A percentile compares a stretch with the other conserved stretches of the same genome.
Conservation (phyloP, 2,329 filamentous ascomycete species). For the Alternaria metachromatica region DNA sequence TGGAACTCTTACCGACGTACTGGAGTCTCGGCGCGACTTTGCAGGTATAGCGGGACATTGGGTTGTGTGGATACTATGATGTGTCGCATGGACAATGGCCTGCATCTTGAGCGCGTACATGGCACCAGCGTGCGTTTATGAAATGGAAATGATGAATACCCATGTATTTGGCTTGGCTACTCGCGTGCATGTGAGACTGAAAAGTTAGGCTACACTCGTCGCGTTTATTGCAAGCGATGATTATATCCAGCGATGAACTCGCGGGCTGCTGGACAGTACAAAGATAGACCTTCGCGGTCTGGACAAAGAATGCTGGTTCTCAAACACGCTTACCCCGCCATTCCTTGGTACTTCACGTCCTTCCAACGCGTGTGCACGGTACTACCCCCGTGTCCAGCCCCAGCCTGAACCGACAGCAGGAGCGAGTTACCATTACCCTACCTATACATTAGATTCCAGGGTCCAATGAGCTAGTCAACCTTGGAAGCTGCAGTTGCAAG, state of each 20-base stretch:
- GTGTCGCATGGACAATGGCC: conserved; percentile 14
- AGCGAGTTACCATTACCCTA: not conserved
- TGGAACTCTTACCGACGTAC: conserved; percentile 17
- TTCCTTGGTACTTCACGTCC: not conserved
- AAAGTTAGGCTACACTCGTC: too few relatives aligned
- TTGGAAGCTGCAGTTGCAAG: not conserved
- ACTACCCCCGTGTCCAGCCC: not conserved
- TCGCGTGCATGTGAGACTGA: not conserved
- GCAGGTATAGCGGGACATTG: conserved; percentile 14
- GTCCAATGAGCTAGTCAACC: not conserved
- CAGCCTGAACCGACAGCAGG: not conserved
- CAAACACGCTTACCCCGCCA: not conserved
- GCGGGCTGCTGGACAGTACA: not conserved
- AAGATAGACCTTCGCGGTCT: not conserved
- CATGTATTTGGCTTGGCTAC: not conserved
- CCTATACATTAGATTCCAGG: not conserved
- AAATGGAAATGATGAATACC: conserved; percentile 8
- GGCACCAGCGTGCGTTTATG: conserved; percentile 17
- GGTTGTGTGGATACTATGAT: conserved; percentile 17
- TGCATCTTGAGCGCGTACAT: conserved; percentile 18
- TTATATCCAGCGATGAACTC: too few relatives aligned
- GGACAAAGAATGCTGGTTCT: not conserved
- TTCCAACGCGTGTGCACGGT: not conserved
- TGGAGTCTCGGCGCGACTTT: conserved; percentile 37
- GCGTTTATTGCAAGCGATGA: too few relatives aligned